Percentiles rank a stretch among this genome's conserved stretches.
phyloP scores from a whole-genome alignment of 331 rosid genomes.

The Arachis monticola region DNA sequence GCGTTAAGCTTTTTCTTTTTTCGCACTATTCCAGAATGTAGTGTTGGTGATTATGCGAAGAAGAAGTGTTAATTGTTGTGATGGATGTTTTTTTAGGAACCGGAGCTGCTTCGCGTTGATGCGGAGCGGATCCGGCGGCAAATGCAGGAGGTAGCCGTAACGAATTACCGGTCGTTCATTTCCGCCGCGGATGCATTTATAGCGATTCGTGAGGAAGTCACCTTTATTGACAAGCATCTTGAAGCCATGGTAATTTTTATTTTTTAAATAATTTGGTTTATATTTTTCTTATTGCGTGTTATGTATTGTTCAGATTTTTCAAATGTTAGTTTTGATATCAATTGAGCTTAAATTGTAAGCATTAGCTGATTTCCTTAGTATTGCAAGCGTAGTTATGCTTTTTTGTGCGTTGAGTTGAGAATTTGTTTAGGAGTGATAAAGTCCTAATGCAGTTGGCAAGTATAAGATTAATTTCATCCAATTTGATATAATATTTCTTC shows the following conservation, averaged over 20 bases:
- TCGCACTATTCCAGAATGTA: no score
- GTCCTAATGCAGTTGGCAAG: background rate
- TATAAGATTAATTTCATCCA: background rate
- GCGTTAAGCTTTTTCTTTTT: no score
- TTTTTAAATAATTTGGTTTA: background rate
- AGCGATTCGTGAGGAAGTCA: conserved; percentile 87
- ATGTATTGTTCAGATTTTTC: background rate
- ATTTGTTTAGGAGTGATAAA: background rate
- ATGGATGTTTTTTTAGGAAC: conserved; percentile 53
- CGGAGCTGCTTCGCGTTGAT: conserved; percentile 96
- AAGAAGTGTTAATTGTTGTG: background rate
- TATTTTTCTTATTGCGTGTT: background rate
- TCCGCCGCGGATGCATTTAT: conserved; percentile 90
- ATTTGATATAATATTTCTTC: background rate
- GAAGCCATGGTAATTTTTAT: conserved; percentile 64
- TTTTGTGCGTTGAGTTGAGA: background rate
- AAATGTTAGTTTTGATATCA: background rate
- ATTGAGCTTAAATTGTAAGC: background rate
- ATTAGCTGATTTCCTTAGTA: background rate
- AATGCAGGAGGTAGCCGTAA: conserved; percentile 98
- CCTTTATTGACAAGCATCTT: conserved; percentile 83
- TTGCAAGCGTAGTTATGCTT: background rate
- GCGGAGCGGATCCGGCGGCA: conserved; percentile 98
- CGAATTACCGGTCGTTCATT: conserved; percentile 86
- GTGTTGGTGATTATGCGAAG: no score